Base-by-base conservation (phyloP, 2,329 filamentous ascomycete species). In the Monilinia fructicola region DNA sequence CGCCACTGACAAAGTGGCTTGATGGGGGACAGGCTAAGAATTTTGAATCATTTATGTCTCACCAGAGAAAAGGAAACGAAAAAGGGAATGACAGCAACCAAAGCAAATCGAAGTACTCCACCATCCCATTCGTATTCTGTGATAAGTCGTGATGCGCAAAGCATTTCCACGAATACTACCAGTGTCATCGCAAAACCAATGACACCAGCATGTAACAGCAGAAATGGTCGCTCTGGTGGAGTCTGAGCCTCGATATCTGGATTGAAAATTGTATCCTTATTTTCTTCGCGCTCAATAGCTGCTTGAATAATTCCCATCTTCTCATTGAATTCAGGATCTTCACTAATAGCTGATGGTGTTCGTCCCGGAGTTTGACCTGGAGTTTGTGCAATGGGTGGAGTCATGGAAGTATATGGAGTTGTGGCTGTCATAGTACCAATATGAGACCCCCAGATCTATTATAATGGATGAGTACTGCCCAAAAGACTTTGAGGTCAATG, bases 1-100 rank as follows among this genome's bases (percentile, higher is more conserved):
- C 50, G 23, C 16, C 28, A 38, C 38, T 26, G 38, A 48, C 3
- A 44, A n/a, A 31, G 64, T 61, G 64, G 64, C 64, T 65, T 59
- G 56, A 9, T 16, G 4, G 40, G 40, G 31, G 31, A 31, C 31
- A 6, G 31, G 3, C 31, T 35, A 35, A 7, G 31, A 42, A 42
- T 42, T 42, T 42, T 42, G 40, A 42, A 42, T 42, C 40, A 42
- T 42, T 16, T 16, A 31, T 38, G 23, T 28, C 67, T 65, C 46
- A 70, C 68, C 53, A 71, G 64, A 53, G 82, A 82, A 46, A 71
- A 71, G n/a, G 50, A 42, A 23, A 67, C 59, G 53, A 71, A 71
- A 42, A 71, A 62, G 7, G 69, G 69, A 28, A 70, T 64, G n/a
- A 62, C 65, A 4, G 66, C 65, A 26, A 70, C 67, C 31, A 71